Base-by-base conservation (phyloP, 202 grass and related monocot genomes). In the Carex arenaria region DNA sequence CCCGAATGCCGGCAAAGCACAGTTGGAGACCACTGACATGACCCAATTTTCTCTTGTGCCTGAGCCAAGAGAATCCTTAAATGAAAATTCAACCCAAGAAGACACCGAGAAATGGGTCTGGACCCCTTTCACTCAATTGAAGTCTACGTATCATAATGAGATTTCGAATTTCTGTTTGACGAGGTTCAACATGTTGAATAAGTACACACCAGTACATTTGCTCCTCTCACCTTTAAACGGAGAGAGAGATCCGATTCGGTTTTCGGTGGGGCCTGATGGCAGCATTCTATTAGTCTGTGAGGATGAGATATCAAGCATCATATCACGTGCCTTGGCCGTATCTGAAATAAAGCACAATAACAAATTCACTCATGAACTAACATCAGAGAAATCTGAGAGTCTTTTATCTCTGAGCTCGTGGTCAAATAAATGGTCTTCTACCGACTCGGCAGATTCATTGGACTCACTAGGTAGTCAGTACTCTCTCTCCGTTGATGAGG, bases 241-340 rank as follows among this genome's bases (percentile, higher is more conserved):
- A 28, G 85, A 95, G 64, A 67, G 20, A 43, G 61, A 62, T 23
- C 68, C 54, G 67, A 84, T 88, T 66, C 88, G 91, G 34, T 99
- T 96, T 42, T 71, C 79, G 32, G 82, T 94, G 80, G 88, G 93
- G 75, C 88, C 85, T 22, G 66, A 92, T 84, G 84, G 91, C 52
- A 96, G 88, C 83, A 69, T 96, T 86, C 38, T 96, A 52, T 94
- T 88, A 42, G 70, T 90, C 66, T 68, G 86, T 17, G 91, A 99
- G 82, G 88, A 92, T 87, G 93, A 99, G 84, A 87, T 99, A 92
- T 99, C 97, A 43, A 96, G 97, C 78, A 99, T 96, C 90, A 99
- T 99, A 84, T 82, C 96, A 63, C 57, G 85, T 69, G 97, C 91
- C 80, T 89, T 99, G 81, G 89, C 85, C 4, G 71, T 91, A 78